Base-by-base conservation (phyloP, 805 yeast species). In the Nakazawaea populi region DNA sequence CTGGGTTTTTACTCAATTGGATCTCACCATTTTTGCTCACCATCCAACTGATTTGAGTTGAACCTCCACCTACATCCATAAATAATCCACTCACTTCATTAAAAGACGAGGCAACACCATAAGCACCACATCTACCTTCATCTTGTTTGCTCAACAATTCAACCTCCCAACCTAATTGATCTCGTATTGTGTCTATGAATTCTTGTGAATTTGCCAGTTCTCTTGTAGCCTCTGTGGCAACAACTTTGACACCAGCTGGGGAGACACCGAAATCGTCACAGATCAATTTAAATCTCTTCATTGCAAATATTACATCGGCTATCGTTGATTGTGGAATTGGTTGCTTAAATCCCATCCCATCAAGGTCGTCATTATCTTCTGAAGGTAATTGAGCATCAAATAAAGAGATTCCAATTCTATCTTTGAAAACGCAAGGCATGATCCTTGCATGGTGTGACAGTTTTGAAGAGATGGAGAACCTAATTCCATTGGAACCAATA, bases 341-440 rank as follows among this genome's bases (percentile, higher is more conserved):
- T 11, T 70, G 71, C 55, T 74, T 76, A 11, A 50, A 41, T 51
- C 47, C 42, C 54, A 60, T 28, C 32, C 58, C 52, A 47, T 54
- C 57, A 6, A 62, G 60, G 31, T 62, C 59, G 31, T 65, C 75
- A 32, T 38, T 45, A 42, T 45, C 49, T 6, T 49, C 52, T n/a
- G 32, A 24, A 52, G 53, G 72, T 60, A 62, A 72, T 58, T 82
- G 86, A 0, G 78, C 82, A 54, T 83, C 89, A 60, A 80, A 83
- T 18, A 86, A 64, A 0, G 90, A 82, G 10, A 86, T 80, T 2
- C 87, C 87, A 3, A 85, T 74, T 44, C 90, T 68, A 57, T 86
- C 92, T 55, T 85, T 87, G 66, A 81, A 86, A 9, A 85, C 82
- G 61, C 89, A 83, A 0, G 94, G 92, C 78, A 87, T 79, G 4